phyloP scores from a whole-genome alignment of 2,329 filamentous ascomycete species.

The Ophiostoma quercus region DNA sequence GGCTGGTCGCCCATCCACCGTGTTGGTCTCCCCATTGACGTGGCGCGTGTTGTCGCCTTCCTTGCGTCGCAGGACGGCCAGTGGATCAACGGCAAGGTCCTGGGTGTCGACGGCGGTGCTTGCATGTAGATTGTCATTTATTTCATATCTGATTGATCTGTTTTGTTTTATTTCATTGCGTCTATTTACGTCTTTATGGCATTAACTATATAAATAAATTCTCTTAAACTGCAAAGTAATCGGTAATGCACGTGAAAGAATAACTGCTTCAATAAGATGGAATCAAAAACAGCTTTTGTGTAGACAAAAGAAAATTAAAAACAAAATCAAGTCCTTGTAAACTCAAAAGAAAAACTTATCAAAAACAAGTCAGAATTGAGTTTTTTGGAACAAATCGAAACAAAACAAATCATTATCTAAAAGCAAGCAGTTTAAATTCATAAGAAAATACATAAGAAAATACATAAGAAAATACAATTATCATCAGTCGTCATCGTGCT shows the following conservation, averaged over 20 bases:
- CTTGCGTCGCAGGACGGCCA: conserved; percentile 35
- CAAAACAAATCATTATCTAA: not conserved
- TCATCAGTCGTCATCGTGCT: conserved; percentile 17
- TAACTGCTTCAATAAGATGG: no score
- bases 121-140: conserved; percentile 26
- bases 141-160: not conserved
- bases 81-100: conserved; percentile 40
- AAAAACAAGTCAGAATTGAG: no score
- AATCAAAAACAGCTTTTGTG: no score
- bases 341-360: no score
- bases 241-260: no score
- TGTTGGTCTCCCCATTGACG: conserved; percentile 34
- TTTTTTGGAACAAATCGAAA: not conserved
- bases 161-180: not conserved
- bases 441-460: not conserved
- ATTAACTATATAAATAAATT: not conserved
- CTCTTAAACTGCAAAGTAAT: no score
- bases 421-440: not conserved
- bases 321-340: no score
- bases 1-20: conserved; percentile 35
- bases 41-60: conserved; percentile 34
- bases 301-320: no score
- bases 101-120: conserved; percentile 31
- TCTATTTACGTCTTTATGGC: not conserved
- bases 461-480: not conserved